Percentiles rank a stretch among this genome's conserved stretches.
phyloP scores from a whole-genome alignment of 1,284 basidiomycete genomes.

The Cystobasidium pallidum region DNA sequence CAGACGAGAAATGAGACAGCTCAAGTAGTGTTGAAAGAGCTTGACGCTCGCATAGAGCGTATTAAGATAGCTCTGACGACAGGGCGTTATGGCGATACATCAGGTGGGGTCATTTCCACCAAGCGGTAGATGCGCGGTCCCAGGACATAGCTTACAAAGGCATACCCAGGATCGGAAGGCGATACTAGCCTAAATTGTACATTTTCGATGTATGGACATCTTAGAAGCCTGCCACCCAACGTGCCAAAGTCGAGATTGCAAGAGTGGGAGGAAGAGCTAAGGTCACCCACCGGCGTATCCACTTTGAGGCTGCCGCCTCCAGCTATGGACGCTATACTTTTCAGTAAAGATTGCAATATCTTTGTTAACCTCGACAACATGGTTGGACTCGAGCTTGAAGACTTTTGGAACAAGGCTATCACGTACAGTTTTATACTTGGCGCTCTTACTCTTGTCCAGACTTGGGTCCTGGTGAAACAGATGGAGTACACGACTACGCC shows the following conservation, averaged over 20 bases:
- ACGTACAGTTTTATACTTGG: conserved; percentile 53
- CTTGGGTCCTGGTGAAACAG: conserved; percentile 54
- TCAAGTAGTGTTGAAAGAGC: conserved; percentile 52
- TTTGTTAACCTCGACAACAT: conserved; percentile 49
- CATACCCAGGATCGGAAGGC: conserved; percentile 10
- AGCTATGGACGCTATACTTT: conserved; percentile 50
- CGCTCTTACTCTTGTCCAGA: conserved; percentile 50
- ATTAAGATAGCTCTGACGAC: conserved; percentile 2
- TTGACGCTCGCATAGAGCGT: conserved; percentile 51
- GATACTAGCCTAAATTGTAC: conserved; percentile 50
- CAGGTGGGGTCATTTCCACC: not conserved
- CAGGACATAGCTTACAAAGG: too few relatives aligned
- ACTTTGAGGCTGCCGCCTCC: conserved; percentile 49
- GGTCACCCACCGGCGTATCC: conserved; percentile 52
- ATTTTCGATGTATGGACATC: conserved; percentile 54
- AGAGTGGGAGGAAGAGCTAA: conserved; percentile 53
- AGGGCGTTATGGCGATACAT: not conserved
- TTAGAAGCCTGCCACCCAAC: conserved; percentile 50
- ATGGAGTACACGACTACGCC: conserved; percentile 54
- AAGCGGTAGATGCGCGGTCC: too few relatives aligned
- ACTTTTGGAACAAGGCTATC: conserved; percentile 52
- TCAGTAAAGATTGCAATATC: conserved; percentile 55
- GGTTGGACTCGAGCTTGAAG: conserved; percentile 47
- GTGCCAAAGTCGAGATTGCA: conserved; percentile 46
- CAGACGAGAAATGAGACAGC: conserved; percentile 47